Base-by-base conservation (phyloP, 225 moss, liverwort and hornwort genomes). In the Marchantia paleacea region DNA sequence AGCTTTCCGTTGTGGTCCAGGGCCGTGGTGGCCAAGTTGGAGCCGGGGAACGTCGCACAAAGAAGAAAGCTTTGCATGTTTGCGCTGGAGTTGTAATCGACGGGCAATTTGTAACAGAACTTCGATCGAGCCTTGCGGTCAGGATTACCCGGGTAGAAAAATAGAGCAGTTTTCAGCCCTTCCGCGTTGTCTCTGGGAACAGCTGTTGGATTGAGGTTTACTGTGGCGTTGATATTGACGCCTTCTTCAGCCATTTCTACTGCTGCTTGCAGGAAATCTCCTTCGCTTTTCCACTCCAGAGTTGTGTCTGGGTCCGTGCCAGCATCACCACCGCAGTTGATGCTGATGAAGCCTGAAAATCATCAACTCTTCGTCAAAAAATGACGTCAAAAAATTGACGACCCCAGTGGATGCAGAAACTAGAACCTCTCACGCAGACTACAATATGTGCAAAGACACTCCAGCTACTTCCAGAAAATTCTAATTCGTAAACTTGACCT, bases 31-130 rank as follows among this genome's bases (percentile, higher is more conserved):
- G 39, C 55, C 71, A 76, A 49, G 14, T 61, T 76, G 58, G 30
- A 11, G 1, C 60, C 20, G 22, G 63, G 82, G 29, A 79, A 83
- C 22, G 58, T 75, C 16, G 49, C 79, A 25, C 47, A 73, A 51
- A 60, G 73, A 48, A 78, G 52, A 20, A 12, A 66, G 48, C 24
- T 50, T 12, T 8, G 11, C 0, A 49, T 11, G 1, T 20, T 1
- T 11, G 29, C 31, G 4, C 8, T 10, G 6, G 20, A 2, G 6
- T 26, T 62, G 67, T 25, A 64, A 3, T 30, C 47, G 0, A 67
- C 25, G 10, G 52, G 66, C 10, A 78, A 49, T 10, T 25, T 15
- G 67, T 78, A 78, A 66, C 67, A 78, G 61, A 48, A 78, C 51
- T 67, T 78, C 8, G 67, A 78, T 20, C 50, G 50, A 1, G 66